Conservation (phyloP, 129 eudicot genomes). For the Smallanthus sonchifolius region DNA sequence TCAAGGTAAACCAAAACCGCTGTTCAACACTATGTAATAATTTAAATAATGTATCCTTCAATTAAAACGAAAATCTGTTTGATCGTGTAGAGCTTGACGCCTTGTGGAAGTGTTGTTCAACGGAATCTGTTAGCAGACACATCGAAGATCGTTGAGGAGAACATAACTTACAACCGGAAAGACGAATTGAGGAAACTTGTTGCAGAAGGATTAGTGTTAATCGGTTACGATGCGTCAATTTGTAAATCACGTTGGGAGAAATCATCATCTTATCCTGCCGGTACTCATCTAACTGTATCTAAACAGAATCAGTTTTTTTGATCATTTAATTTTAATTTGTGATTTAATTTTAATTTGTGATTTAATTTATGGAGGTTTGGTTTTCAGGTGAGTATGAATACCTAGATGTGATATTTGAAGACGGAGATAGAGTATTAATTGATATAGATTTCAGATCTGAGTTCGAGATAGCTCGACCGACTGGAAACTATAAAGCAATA, state of each 20-base stretch:
- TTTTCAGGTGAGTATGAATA: slow-evolving; percentile 74
- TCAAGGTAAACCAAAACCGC: slow-evolving; percentile 53
- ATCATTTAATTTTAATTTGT: background rate
- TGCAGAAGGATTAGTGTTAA: slow-evolving; percentile 33
- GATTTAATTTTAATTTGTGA: background rate
- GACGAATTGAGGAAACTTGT: slow-evolving; percentile 53
- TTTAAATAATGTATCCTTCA: background rate
- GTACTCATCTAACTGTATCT: slow-evolving; percentile 29
- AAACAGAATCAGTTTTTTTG: background rate
- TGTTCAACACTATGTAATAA: background rate
- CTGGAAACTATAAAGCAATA: slow-evolving; percentile 56
- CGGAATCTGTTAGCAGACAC: slow-evolving; percentile 68
- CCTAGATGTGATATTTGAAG: slow-evolving; percentile 51
- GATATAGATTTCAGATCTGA: slow-evolving; percentile 87
- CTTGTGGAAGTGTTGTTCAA: slow-evolving; percentile 56
- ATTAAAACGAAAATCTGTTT: background rate
- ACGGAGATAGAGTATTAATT: slow-evolving; percentile 55
- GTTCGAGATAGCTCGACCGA: slow-evolving; percentile 83
- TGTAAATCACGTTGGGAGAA: slow-evolving; percentile 91
- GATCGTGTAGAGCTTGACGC: slow-evolving; percentile 55
- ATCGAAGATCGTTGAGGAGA: slow-evolving; percentile 57
- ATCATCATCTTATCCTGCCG: slow-evolving; percentile 65
- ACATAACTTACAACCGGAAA: slow-evolving; percentile 50
- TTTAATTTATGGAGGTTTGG: background rate
- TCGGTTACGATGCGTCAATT: slow-evolving; percentile 67